Evolutionary conservation across 345 rosid species (phyloP).

Genomic region (Moringa oleifera): DNA sequence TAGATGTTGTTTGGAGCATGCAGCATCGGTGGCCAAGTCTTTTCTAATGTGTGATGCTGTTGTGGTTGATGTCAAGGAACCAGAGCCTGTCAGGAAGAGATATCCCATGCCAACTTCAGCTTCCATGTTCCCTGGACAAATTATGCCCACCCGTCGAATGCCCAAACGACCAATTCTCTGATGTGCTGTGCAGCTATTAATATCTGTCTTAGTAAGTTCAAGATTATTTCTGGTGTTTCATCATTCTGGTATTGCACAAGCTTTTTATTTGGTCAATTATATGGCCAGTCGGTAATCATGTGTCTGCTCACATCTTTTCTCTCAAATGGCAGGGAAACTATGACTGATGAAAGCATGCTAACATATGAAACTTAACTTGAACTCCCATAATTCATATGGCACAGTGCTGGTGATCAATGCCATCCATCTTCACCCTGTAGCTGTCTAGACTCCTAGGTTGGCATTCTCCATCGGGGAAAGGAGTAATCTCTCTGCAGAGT

Average conservation of each 20-base stretch:
- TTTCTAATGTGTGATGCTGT: slow-evolving; percentile 77
- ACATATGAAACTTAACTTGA: background rate
- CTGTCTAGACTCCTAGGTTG: background rate
- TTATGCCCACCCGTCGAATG: slow-evolving; percentile 1
- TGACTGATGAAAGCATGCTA: background rate
- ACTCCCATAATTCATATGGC: background rate
- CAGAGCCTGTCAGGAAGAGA: slow-evolving; percentile 37
- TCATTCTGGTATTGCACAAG: too few relatives aligned
- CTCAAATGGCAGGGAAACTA: background rate
- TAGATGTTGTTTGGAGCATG: slow-evolving; percentile 89
- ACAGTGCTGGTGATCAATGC: background rate
- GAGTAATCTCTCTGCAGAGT: background rate
- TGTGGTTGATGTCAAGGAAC: slow-evolving; percentile 64
- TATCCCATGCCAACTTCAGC: slow-evolving; percentile 39
- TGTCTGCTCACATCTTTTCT: too few relatives aligned
- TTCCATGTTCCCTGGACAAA: slow-evolving; percentile 11
- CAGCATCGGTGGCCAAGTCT: slow-evolving; percentile 83
- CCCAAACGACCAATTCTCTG: background rate
- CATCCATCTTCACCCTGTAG: background rate
- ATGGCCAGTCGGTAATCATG: too few relatives aligned
- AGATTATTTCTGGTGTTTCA: background rate
- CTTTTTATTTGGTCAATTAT: too few relatives aligned
- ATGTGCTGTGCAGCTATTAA: background rate
- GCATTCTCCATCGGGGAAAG: background rate
- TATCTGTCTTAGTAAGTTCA: background rate